Evolutionary conservation across 257 asterid genomes (phyloP), one percentile per base, ranked within the genome.

Genomic region (Solanum arcanum): DNA sequence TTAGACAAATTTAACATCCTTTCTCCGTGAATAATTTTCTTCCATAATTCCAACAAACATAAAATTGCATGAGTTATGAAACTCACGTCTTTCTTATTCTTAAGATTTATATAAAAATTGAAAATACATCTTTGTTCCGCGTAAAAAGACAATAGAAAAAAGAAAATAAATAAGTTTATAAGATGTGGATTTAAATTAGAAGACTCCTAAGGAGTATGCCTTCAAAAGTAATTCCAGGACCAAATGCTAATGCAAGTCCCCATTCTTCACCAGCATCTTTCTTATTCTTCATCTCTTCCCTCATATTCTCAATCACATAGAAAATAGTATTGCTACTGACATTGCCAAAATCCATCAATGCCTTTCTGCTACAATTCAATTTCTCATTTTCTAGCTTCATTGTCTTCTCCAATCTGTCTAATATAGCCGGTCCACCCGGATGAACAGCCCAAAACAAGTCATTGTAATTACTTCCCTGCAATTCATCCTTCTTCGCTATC

Each of bases 361-460:
- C 98, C 95, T 91, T 90, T 77, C 98, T 94, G 90, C 98, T 95
- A 87, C 98, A 94, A 5, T 93, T 94, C 92, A 96, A 88, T 75
- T 95, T 95, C 88, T 75, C 90, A 0, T 33, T 39, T 9, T 74
- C 90, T 90, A 96, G 77, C 18, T 92, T 91, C 6, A 96, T 92
- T 9, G 56, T 91, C 12, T 64, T 93, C 88, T 96, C 98, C 87
- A 96, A 41, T 83, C 96, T 87, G 96, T 94, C 94, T 86, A 96
- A 89, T 23, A 96, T 95, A 21, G 98, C 98, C 60, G 98, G 99
- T 14, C 99, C 98, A 1, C 98, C 98, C 0, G 98, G 99, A 44
- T 96, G 99, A 23, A 96, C 99, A 44, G 98, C 99, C 99, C 99
- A 96, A 66, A 96, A 96, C 91, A 96, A 11, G 23, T 94, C 95